Evolutionary conservation across 108 stramenopile genomes (phyloP).

Genomic region (Conticribra weissflogii): DNA sequence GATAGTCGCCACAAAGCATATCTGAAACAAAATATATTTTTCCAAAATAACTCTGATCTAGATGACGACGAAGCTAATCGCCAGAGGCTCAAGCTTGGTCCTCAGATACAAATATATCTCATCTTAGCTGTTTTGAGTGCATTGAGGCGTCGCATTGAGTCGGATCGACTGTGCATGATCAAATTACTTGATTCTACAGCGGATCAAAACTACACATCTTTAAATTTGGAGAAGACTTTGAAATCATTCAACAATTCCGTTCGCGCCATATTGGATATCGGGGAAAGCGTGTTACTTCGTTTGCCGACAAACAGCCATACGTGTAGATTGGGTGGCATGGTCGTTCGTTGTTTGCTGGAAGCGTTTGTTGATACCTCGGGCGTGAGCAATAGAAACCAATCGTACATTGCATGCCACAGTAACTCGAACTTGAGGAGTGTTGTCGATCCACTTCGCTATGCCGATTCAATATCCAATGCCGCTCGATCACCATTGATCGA

Average conservation of each 20-base stretch:
- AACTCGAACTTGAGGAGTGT: conserved; percentile 23
- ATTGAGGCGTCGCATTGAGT: conserved; percentile 21
- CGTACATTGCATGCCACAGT: conserved; percentile 17
- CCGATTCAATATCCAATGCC: conserved; percentile 39
- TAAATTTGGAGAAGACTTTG: no score
- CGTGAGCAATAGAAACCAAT: conserved; percentile 21
- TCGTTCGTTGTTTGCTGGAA: conserved; percentile 41
- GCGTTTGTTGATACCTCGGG: conserved; percentile 24
- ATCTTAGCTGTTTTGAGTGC: conserved; percentile 32
- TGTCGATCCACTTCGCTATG: conserved; percentile 47
- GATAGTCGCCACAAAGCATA: conserved; percentile 19
- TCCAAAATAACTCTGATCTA: conserved; percentile 30
- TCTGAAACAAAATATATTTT: conserved; percentile 36
- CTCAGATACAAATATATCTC: conserved; percentile 23
- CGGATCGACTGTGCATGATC: conserved; percentile 15
- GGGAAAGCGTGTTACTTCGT: conserved; percentile 39
- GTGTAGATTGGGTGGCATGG: conserved; percentile 31
- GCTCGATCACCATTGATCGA: conserved; percentile 12
- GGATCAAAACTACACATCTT: no score
- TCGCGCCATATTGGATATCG: conserved; percentile 53
- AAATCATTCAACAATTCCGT: conserved; percentile 46
- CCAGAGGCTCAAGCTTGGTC: background rate
- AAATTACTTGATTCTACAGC: conserved; percentile 21
- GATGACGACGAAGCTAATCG: conserved; percentile 4
- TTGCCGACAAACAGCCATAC: conserved; percentile 36